These are phyloP conservation scores for Rubia balearica DNA, from an alignment of 305 asterid species.

Conservation along the genomic window DNA sequence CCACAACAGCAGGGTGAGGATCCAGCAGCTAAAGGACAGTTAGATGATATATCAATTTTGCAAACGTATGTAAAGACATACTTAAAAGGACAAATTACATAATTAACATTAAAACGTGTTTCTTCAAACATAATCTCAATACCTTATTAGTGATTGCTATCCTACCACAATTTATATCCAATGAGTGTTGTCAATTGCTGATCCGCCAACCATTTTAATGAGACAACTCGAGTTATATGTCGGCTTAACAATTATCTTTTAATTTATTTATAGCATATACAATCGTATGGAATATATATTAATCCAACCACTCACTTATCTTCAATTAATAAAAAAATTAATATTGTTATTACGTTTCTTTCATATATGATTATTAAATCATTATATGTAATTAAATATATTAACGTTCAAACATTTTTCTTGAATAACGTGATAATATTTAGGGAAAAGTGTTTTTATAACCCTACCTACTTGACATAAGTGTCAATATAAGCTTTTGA, in stretches of 20 bases:
- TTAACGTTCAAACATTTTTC: too few relatives aligned
- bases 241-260: background rate
- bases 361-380: too few relatives aligned
- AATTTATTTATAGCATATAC: background rate
- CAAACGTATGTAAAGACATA: background rate
- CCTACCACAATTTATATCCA: too few relatives aligned
- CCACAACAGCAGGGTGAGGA: slow-evolving; percentile 28
- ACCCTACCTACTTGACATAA: too few relatives aligned
- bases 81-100: background rate
- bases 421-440: too few relatives aligned
- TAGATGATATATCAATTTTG: background rate
- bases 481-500: too few relatives aligned
- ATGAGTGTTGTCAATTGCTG: background rate
- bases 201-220: background rate
- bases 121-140: background rate
- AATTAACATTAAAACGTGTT: background rate
- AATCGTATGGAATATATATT: background rate
- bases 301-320: too few relatives aligned
- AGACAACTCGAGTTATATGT: too few relatives aligned
- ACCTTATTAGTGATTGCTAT: background rate
- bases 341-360: too few relatives aligned
- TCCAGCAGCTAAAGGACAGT: slow-evolving; percentile 19
- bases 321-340: too few relatives aligned
- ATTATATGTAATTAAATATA: too few relatives aligned
- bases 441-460: too few relatives aligned